Evolutionary conservation across 805 yeast genomes (phyloP).

Genomic region (Spathaspora arborariae): DNA sequence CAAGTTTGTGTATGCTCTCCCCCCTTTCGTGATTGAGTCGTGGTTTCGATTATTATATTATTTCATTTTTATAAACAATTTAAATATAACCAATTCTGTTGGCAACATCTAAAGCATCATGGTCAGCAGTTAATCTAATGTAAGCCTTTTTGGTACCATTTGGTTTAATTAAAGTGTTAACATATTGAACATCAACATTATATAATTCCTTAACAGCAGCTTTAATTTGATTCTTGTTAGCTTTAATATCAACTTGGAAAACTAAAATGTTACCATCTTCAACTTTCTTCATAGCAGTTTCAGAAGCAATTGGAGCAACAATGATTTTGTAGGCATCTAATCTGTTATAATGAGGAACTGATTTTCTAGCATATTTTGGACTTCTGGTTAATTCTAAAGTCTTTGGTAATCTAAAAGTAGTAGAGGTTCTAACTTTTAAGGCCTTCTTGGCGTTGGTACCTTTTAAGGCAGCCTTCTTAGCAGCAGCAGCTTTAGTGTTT

Average conservation of each 20-base stretch:
- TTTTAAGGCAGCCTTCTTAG: constrained; percentile 98
- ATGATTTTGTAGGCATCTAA: constrained; percentile 93
- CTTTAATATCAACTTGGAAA: constrained; percentile 93
- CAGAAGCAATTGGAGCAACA: constrained; percentile 93
- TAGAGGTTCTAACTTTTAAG: constrained; percentile 87
- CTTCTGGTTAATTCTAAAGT: constrained; percentile 89
- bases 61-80: constrained; percentile 18
- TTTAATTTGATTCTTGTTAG: constrained; percentile 99
- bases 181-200: constrained; percentile 90
- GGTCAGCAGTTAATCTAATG: constrained; percentile 98
- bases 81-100: constrained; percentile 99
- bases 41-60: constrained; percentile 1
- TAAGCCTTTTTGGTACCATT: constrained; percentile 99
- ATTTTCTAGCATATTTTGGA: constrained; percentile 93
- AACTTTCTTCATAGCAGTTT: constrained; percentile 98
- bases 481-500: constrained; percentile 85
- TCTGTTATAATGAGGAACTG: constrained; percentile 97
- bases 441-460: constrained; percentile 92
- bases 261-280: constrained; percentile 99
- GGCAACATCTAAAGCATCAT: constrained; percentile 99
- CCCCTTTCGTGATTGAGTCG: background rate
- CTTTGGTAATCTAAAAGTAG: constrained; percentile 97
- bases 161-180: constrained; percentile 97
- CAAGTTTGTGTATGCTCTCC: background rate
- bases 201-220: constrained; percentile 97